phyloP scores from a whole-genome alignment of 441 rosid species.

The Pelargonium myrrhifolium region DNA sequence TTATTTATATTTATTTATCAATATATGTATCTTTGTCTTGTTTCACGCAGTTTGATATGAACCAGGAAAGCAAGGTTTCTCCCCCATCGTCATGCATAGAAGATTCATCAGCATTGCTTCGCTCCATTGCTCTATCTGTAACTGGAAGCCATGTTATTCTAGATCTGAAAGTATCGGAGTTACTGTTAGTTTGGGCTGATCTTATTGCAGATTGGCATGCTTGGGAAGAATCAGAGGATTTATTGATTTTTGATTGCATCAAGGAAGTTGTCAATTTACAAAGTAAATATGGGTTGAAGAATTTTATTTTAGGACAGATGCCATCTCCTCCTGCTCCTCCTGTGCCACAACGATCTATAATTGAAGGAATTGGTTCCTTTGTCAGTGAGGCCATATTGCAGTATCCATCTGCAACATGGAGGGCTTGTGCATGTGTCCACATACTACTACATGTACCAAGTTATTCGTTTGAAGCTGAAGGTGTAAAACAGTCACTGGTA shows the following conservation, averaged over 20 bases:
- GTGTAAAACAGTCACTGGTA: conserved; percentile 44
- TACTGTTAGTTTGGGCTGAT: conserved; percentile 66
- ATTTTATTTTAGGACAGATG: conserved; percentile 38
- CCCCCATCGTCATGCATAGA: conserved; percentile 51
- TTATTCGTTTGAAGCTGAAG: conserved; percentile 49
- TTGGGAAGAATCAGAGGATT: conserved; percentile 91
- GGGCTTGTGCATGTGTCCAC: conserved; percentile 75
- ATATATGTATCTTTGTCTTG: not conserved
- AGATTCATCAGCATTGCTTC: conserved; percentile 58
- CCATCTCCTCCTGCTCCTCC: conserved; percentile 76
- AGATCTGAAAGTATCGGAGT: conserved; percentile 52
- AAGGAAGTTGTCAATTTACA: conserved; percentile 56
- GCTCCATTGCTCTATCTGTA: conserved; percentile 50
- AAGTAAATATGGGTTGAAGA: conserved; percentile 43
- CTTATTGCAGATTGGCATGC: conserved; percentile 74
- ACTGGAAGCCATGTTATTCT: conserved; percentile 31
- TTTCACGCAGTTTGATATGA: conserved; percentile 21
- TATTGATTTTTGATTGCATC: conserved; percentile 70
- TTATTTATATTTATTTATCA: not conserved
- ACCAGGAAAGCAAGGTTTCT: conserved; percentile 40
- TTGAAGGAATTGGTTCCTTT: conserved; percentile 69
- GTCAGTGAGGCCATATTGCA: conserved; percentile 60
- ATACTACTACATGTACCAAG: conserved; percentile 55
- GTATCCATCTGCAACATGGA: conserved; percentile 71
- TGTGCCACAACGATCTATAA: conserved; percentile 48